Evolutionary conservation across 2,329 filamentous ascomycete genomes (phyloP).

Genomic region (Anthostomella pinea): DNA sequence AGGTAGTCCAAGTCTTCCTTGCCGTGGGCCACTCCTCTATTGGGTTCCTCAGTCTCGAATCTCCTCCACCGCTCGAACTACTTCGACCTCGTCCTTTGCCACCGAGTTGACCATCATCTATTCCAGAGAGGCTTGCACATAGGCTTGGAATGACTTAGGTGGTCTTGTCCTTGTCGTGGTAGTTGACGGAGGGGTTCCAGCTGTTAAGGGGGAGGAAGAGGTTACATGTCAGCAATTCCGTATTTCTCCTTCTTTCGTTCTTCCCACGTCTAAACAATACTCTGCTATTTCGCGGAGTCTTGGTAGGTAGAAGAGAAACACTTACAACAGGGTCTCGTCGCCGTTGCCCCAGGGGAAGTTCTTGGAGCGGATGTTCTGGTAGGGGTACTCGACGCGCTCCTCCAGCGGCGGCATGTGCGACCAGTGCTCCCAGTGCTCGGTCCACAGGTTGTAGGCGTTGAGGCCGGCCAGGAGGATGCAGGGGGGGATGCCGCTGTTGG

Average conservation of each 20-base stretch:
- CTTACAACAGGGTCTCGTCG: constrained; percentile 80
- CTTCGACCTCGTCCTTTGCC: too few species aligned
- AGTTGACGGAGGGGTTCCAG: constrained; percentile 96
- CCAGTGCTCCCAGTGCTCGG: constrained; percentile 97
- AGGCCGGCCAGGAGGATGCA: constrained; percentile 65
- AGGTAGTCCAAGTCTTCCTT: neutral
- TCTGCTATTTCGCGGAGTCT: too few species aligned
- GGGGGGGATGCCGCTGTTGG: constrained; percentile 68
- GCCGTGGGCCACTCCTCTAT: constrained; percentile 1
- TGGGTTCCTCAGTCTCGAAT: neutral
- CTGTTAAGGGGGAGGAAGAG: too few species aligned
- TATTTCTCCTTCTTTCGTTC: constrained; percentile 1
- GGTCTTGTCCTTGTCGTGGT: constrained; percentile 88
- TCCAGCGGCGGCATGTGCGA: constrained; percentile 79
- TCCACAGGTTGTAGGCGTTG: constrained; percentile 92
- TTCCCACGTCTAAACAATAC: neutral
- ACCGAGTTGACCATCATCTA: too few species aligned
- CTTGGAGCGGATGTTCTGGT: constrained; percentile 97
- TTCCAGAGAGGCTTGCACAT: too few species aligned
- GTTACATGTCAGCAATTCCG: too few species aligned
- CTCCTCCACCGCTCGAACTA: too few species aligned
- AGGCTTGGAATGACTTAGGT: constrained; percentile 34
- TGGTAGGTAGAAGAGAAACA: constrained; percentile 20
- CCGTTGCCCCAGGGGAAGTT: constrained; percentile 95
- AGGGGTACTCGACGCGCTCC: constrained; percentile 90